Evolutionary conservation across 2,329 filamentous ascomycete species (phyloP), one percentile per base, ranked within the genome.

Genomic region (Epichloe hybrida): DNA sequence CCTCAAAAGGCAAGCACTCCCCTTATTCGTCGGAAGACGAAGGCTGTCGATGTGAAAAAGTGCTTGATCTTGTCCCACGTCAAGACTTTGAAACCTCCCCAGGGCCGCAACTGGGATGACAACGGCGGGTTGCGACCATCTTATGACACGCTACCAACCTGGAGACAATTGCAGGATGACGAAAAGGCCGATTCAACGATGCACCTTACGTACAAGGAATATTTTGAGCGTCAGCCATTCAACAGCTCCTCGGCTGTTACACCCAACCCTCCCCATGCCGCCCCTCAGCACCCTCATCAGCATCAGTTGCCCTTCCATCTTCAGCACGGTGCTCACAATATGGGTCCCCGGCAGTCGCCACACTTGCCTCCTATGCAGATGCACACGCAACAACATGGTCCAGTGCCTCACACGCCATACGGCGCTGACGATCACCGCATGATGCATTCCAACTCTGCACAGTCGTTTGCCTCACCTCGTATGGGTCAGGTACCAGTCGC

Each of bases 351-450:
- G 45, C 80, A 83, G 60, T 84, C 84, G 23, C 80, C 88, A 40
- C 83, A 89, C 53, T 87, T 89, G 61, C 81, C 83, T 20, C 81
- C 84, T 17, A 87, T 89, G 64, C 85, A 85, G 60, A 82, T 88
- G 67, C 85, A 88, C 59, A 77, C 76, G 27, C 83, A 84, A 54
- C 84, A 86, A 52, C 86, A 89, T 59, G 73, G 69, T 4, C 84
- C 84, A 56, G 78, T 76, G 5, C 78, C 81, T 41, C 79, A 80
- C 49, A 75, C 76, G 15, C 77, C 79, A 3, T 86, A 83, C 57
- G 87, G 83, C 59, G 83, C 81, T 57, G 90, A 95, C 57, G 86
- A 89, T 52, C 87, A 90, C 61, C 81, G 89, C 48, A 95, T 96
- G 86, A 86, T 93, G 70, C 87, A 86, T 52, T 86, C 83, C 6